Base-by-base conservation (phyloP, 202 grass and related monocot genomes). In the Carex arenaria region DNA sequence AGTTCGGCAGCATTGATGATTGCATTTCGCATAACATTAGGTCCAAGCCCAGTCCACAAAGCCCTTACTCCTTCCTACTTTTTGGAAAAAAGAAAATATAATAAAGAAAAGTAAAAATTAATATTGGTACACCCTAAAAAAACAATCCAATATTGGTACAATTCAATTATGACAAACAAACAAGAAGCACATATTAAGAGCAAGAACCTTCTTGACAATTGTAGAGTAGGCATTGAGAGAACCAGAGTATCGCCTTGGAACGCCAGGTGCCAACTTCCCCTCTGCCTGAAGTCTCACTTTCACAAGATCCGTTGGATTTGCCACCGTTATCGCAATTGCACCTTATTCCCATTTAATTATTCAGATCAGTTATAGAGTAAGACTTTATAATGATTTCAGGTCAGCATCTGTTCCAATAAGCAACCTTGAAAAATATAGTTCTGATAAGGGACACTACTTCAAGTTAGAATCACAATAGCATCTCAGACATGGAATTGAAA, bases 301-400 rank as follows among this genome's bases (percentile, higher is more conserved):
- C 47, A 95, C 91, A 60, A 98, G 93, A 88, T 98, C 96, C 22
- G 96, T 98, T 80, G 93, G 96, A 86, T 99, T 99, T 78, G 93
- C 96, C 1, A 99, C 40, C 34, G 34, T 43, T 61, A 99, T 99
- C 32, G 91, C 93, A 55, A 95, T 71, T 79, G 96, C 96, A 85
- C 93, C 93, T 98, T 87, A 82, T 40, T 68, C 15, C 17, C 32
- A 68, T 68, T 13, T 17, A 67, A 81, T 67, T 63, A 34, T 53
- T 77, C 34, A 49, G 13, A 67, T 85, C 20, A 56, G 31, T 62
- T 51, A 64, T 42, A 51, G 20, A 82, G 52, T 53, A 66, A 18
- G 28, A 60, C 34, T 11, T 68, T 67, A 15, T n/a, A 68, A 68
- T 42, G 34, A n/a, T 45, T 9, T 15, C 4, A 81, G 23, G 63